Conservation (phyloP, 2,329 filamentous ascomycete species). For the Scedosporium dehoogii region DNA sequence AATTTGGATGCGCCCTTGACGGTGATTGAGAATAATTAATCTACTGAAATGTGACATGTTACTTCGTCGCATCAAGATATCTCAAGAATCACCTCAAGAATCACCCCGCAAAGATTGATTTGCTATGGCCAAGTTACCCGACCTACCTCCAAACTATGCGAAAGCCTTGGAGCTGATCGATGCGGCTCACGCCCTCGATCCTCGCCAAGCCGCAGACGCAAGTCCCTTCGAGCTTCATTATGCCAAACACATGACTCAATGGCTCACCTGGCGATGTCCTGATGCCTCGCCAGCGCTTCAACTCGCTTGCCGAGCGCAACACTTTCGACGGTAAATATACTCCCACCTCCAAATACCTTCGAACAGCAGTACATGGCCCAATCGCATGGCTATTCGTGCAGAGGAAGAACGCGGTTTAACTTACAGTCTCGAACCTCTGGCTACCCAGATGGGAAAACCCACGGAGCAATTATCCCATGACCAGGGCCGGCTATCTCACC, state of each 20-base stretch:
- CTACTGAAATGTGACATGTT: no score
- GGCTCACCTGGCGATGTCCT: constrained; percentile 53
- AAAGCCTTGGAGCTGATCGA: constrained; percentile 61
- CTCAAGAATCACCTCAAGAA: background rate
- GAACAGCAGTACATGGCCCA: no score
- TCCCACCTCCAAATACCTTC: no score
- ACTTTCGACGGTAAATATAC: constrained; percentile 53
- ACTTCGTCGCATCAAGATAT: no score
- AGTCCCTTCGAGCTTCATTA: constrained; percentile 76
- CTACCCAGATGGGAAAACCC: constrained; percentile 63
- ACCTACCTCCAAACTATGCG: constrained; percentile 29
- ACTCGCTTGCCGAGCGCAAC: constrained; percentile 73
- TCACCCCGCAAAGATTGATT: background rate
- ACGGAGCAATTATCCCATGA: constrained; percentile 62
- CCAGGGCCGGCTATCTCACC: constrained; percentile 64
- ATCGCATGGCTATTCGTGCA: no score
- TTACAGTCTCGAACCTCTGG: background rate
- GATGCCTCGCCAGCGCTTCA: constrained; percentile 56
- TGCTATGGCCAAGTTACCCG: constrained; percentile 2
- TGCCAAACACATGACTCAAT: constrained; percentile 67
- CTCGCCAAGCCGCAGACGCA: constrained; percentile 25
- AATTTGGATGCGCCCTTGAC: no score
- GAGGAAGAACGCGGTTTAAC: background rate
- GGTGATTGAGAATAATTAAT: no score
- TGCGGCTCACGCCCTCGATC: constrained; percentile 39